Evolutionary conservation across 305 asterid species (phyloP).

Genomic region (Rubia peregrina): DNA sequence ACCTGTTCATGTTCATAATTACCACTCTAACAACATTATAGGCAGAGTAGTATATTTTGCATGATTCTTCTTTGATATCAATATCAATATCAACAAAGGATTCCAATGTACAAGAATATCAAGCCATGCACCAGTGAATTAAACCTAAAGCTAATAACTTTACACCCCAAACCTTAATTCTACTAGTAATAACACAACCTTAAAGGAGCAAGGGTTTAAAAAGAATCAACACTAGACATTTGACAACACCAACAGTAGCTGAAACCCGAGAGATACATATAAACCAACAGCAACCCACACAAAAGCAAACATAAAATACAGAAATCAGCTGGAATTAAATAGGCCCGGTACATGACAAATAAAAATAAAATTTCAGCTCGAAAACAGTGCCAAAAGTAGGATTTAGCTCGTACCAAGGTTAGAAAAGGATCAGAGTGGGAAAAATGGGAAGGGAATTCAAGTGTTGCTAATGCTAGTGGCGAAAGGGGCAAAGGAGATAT

Average conservation of each 20-base stretch:
- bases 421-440: no score
- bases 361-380: no score
- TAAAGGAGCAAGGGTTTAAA: slow-evolving; percentile 4
- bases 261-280: slow-evolving; percentile 21
- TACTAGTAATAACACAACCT: slow-evolving; percentile 11
- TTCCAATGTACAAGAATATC: slow-evolving; percentile 16
- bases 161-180: slow-evolving; percentile 21
- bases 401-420: no score
- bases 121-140: slow-evolving; percentile 21
- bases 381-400: no score
- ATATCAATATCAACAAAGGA: slow-evolving; percentile 1
- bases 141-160: slow-evolving; percentile 15
- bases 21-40: neutral
- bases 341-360: neutral
- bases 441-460: no score
- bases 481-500: no score
- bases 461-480: no score
- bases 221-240: slow-evolving; percentile 24
- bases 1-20: neutral
- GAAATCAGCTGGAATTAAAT: slow-evolving; percentile 41
- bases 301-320: slow-evolving; percentile 21
- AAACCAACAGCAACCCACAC: slow-evolving; percentile 29
- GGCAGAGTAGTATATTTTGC: neutral
- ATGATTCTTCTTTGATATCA: no score
- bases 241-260: slow-evolving; percentile 18